Percentiles rank a stretch among this genome's conserved stretches.
phyloP scores from a whole-genome alignment of 768 basidiomycete species.

The Punctularia strigosozonata region DNA sequence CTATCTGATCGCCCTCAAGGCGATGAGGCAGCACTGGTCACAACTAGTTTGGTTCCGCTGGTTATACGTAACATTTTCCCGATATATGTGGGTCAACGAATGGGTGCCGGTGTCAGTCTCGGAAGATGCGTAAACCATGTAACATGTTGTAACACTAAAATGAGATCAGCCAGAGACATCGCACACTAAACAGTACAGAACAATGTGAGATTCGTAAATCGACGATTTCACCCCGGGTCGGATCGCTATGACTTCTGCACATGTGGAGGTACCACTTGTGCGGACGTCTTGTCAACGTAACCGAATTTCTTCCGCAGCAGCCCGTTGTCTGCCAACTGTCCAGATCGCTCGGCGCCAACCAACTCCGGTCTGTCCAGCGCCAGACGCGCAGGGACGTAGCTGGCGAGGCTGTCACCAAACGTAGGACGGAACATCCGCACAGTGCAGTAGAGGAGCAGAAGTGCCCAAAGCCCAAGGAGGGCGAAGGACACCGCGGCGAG shows the following conservation, averaged over 20 bases:
- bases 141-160: neutral
- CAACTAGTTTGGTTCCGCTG: constrained; percentile 89
- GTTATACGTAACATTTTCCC: constrained; percentile 67
- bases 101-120: constrained; percentile 64
- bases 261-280: no score
- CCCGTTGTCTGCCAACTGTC: no score
- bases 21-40: constrained; percentile 62
- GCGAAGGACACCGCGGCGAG: neutral
- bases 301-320: no score
- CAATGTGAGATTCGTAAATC: no score
- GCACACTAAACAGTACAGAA: no score
- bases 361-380: constrained; percentile 1
- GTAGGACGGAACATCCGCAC: neutral
- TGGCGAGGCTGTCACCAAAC: constrained; percentile 5
- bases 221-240: no score
- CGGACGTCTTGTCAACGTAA: no score
- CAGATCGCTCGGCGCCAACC: neutral
- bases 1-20: constrained; percentile 45
- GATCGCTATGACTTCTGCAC: no score
- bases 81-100: constrained; percentile 91
- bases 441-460: neutral
- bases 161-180: no score
- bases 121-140: no score
- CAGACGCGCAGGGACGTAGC: constrained; percentile 3
- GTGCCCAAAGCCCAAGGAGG: neutral